Evolutionary conservation across 2,329 filamentous ascomycete species (phyloP).

Genomic region (Fusarium humuli): DNA sequence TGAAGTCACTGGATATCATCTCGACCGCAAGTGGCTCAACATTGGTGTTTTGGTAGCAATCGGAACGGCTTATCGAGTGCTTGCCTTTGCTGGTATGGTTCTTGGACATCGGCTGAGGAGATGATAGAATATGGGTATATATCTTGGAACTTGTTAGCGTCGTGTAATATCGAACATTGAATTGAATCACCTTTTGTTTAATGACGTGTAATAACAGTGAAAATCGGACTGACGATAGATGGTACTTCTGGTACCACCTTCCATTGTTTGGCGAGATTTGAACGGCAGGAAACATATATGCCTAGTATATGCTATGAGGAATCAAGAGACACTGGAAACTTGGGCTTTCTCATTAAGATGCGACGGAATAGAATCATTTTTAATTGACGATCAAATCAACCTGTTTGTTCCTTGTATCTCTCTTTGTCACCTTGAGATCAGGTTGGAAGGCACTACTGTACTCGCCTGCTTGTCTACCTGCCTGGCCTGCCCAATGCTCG

Average conservation of each 20-base stretch:
- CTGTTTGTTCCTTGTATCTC: not conserved
- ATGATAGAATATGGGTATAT: constrained; percentile 1
- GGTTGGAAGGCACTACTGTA: not conserved
- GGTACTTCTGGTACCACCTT: not conserved
- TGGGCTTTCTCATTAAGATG: not conserved
- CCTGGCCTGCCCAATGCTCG: not conserved
- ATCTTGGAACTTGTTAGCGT: not conserved
- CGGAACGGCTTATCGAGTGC: constrained; percentile 57
- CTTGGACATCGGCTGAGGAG: constrained; percentile 40
- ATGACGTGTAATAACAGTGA: not conserved
- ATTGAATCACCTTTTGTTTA: not conserved
- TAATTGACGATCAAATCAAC: not conserved
- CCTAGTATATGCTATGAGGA: not conserved
- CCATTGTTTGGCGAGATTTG: not conserved
- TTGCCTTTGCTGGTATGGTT: constrained; percentile 52
- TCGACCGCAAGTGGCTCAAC: constrained; percentile 60
- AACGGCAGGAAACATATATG: not conserved
- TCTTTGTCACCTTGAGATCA: not conserved
- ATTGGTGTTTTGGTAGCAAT: constrained; percentile 57
- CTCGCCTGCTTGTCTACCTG: not conserved
- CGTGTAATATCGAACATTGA: not conserved
- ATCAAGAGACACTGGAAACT: not conserved
- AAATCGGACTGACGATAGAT: not conserved
- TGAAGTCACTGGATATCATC: constrained; percentile 57
- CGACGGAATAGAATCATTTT: not conserved